Conservation (phyloP, 305 asterid genomes). For the Stenogyne calaminthoides region DNA sequence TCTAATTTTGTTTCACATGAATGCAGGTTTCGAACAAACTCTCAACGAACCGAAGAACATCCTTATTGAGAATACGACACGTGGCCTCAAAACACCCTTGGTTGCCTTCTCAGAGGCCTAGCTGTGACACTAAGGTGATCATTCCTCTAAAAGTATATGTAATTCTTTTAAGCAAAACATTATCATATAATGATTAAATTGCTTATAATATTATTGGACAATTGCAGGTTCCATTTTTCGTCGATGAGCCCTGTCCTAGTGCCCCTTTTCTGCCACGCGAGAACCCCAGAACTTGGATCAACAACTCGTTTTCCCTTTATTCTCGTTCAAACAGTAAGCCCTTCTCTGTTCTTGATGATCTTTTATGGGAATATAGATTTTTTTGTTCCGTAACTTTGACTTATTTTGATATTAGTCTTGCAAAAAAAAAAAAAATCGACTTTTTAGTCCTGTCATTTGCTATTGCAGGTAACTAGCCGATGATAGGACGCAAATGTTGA, state of each 20-base stretch:
- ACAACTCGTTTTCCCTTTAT: constrained; percentile 14
- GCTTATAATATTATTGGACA: not conserved
- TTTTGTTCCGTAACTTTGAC: no score
- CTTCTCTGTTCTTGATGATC: no score
- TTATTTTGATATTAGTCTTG: no score
- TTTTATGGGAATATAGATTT: no score
- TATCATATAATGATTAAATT: not conserved
- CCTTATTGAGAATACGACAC: constrained; percentile 38
- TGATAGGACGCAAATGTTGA: no score
- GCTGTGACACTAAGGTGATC: constrained; percentile 49
- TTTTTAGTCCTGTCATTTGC: no score
- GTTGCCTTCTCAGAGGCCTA: constrained; percentile 36
- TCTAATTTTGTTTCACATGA: not conserved
- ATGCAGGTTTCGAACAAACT: constrained; percentile 42
- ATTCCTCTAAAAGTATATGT: not conserved
- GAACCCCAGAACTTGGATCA: constrained; percentile 48
- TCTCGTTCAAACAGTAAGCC: constrained; percentile 33
- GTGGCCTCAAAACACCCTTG: constrained; percentile 32
- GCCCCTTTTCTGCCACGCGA: constrained; percentile 43
- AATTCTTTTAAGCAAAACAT: not conserved
- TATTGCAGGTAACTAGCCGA: no score
- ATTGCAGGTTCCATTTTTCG: constrained; percentile 54
- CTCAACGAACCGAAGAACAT: constrained; percentile 27
- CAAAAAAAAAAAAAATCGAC: no score
- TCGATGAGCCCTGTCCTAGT: constrained; percentile 20